phyloP scores from a whole-genome alignment of 106 monocot genomes.

The Alisma plantagoaquatica region DNA sequence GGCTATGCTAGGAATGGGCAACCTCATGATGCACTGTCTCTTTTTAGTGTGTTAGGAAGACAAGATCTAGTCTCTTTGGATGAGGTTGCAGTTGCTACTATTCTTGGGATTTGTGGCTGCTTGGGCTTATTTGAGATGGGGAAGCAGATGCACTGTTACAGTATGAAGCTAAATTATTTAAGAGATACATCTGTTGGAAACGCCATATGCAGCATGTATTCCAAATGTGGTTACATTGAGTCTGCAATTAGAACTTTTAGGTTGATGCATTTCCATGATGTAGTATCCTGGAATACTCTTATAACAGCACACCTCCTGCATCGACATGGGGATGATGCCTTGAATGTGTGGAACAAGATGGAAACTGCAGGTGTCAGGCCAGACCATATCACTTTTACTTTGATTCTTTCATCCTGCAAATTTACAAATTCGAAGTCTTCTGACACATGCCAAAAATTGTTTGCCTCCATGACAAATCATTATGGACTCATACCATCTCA shows the following conservation, averaged over 20 bases:
- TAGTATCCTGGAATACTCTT: conserved; percentile 76
- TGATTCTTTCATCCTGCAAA: conserved; percentile 59
- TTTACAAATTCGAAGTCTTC: conserved; percentile 44
- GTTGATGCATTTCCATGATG: conserved; percentile 43
- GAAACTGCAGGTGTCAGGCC: conserved; percentile 29
- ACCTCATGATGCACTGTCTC: conserved; percentile 36
- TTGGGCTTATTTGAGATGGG: conserved; percentile 57
- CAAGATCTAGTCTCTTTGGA: conserved; percentile 29
- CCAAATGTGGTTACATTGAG: conserved; percentile 61
- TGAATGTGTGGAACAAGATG: conserved; percentile 52
- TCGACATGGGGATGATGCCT: conserved; percentile 48
- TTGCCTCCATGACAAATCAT: conserved; percentile 37
- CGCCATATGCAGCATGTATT: conserved; percentile 66
- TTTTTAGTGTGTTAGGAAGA: conserved; percentile 26
- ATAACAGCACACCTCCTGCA: conserved; percentile 58
- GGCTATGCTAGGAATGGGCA: conserved; percentile 40
- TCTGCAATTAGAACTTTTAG: conserved; percentile 38
- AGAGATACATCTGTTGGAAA: conserved; percentile 35
- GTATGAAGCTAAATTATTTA: conserved; percentile 29
- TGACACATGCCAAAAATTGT: conserved; percentile 32
- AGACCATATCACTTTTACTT: conserved; percentile 43
- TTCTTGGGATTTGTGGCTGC: conserved; percentile 51
- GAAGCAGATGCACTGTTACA: conserved; percentile 50
- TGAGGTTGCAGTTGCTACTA: conserved; percentile 39
- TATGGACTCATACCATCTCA: conserved; percentile 32